These are phyloP conservation scores for Pseudonitzschia multistriata DNA, from an alignment of 108 stramenopile genomes.

Conservation along the genomic window DNA sequence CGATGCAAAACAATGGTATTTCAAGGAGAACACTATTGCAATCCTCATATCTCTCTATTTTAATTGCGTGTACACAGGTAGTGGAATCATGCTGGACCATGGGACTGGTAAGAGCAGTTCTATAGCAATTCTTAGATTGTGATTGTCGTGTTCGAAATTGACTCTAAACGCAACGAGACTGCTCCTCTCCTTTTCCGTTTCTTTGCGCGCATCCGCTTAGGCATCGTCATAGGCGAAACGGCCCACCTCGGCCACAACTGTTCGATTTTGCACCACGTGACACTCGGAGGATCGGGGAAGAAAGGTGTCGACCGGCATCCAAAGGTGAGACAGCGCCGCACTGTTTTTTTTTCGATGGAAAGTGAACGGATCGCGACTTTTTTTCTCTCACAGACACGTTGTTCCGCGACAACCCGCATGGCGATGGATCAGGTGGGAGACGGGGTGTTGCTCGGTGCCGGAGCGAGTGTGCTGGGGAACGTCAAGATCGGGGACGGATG, in stretches of 20 bases:
- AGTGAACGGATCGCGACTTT: too few relatives aligned
- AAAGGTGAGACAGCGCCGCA: slow-evolving; percentile 27
- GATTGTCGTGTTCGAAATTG: background rate
- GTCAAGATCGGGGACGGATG: slow-evolving; percentile 66
- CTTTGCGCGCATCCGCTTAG: slow-evolving; percentile 25
- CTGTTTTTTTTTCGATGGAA: background rate
- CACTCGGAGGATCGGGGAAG: slow-evolving; percentile 84
- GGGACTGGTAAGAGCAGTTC: slow-evolving; percentile 15
- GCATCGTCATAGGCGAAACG: slow-evolving; percentile 90
- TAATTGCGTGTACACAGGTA: background rate
- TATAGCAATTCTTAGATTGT: background rate
- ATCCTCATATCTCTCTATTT: background rate
- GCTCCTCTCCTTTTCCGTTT: background rate
- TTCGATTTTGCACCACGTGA: slow-evolving; percentile 83
- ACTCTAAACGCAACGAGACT: background rate
- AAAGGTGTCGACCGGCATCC: slow-evolving; percentile 84
- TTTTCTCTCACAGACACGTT: too few relatives aligned
- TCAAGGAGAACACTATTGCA: background rate
- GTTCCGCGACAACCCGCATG: too few relatives aligned
- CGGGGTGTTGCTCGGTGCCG: slow-evolving; percentile 81
- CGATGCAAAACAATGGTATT: background rate
- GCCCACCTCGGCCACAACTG: slow-evolving; percentile 67
- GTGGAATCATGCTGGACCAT: slow-evolving; percentile 22
- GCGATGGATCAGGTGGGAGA: slow-evolving; percentile 68
- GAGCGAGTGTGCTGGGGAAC: slow-evolving; percentile 80